phyloP scores from a whole-genome alignment of 495 filamentous ascomycete species.

The Lophiostoma macrostomum region DNA sequence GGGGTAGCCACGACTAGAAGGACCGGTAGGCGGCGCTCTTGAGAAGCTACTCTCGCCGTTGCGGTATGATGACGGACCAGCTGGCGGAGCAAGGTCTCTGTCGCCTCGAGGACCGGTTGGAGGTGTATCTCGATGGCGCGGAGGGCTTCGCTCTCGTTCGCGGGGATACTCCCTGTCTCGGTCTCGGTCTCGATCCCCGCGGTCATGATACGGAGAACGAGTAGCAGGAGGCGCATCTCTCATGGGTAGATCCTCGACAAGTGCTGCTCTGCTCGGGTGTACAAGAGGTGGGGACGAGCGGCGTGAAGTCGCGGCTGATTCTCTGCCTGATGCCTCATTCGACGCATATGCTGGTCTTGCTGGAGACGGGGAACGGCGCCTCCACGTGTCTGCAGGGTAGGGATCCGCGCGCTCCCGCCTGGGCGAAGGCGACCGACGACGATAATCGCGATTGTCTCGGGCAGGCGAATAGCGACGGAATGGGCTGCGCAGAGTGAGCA shows the following conservation, averaged over 20 bases:
- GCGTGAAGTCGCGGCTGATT: slow-evolving; percentile 40
- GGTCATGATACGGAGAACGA: slow-evolving; percentile 24
- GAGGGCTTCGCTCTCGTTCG: slow-evolving; percentile 26
- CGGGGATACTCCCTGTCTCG: slow-evolving; percentile 15
- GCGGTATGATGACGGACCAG: slow-evolving; percentile 35
- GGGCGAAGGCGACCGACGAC: slow-evolving; percentile 43
- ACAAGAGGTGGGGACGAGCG: slow-evolving; percentile 42
- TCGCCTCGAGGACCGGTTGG: slow-evolving; percentile 30
- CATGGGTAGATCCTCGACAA: slow-evolving; percentile 21
- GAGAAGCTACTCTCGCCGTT: slow-evolving; percentile 34
- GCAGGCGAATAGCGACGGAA: slow-evolving; percentile 34
- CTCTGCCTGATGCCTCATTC: slow-evolving; percentile 36
- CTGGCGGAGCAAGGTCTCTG: slow-evolving; percentile 32
- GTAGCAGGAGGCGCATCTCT: slow-evolving; percentile 27
- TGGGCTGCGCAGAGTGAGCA: slow-evolving; percentile 17
- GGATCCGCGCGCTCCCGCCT: slow-evolving; percentile 36
- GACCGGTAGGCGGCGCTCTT: slow-evolving; percentile 41
- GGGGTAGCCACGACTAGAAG: slow-evolving; percentile 39
- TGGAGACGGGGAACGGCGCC: slow-evolving; percentile 41
- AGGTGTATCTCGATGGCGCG: slow-evolving; percentile 33
- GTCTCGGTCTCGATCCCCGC: slow-evolving; percentile 19
- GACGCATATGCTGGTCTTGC: slow-evolving; percentile 23
- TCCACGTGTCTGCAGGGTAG: slow-evolving; percentile 35
- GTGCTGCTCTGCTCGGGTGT: slow-evolving; percentile 39
- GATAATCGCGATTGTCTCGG: slow-evolving; percentile 34